phyloP scores from a whole-genome alignment of 2,329 filamentous ascomycete species.

The Venturiaceae sp. region DNA sequence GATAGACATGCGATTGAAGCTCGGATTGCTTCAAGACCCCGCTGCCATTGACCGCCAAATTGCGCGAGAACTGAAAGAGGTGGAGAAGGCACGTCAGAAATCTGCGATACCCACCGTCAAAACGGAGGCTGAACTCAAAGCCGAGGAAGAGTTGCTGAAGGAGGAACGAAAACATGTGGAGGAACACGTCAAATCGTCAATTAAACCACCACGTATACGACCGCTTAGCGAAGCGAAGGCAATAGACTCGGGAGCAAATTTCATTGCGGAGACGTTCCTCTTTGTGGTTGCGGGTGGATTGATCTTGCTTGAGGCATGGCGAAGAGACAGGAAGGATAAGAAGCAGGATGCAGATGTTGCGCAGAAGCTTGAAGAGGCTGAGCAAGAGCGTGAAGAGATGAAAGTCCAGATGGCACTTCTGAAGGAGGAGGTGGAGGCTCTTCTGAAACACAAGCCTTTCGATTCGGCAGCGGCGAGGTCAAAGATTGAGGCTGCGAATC shows the following conservation, averaged over 20 bases:
- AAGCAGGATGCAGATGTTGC: slow-evolving; percentile 50
- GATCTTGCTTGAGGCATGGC: slow-evolving; percentile 53
- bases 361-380: slow-evolving; percentile 48
- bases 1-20: slow-evolving; percentile 57
- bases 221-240: slow-evolving; percentile 58
- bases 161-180: slow-evolving; percentile 38
- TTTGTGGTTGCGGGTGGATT: slow-evolving; percentile 54
- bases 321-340: slow-evolving; percentile 51
- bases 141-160: slow-evolving; percentile 41
- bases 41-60: slow-evolving; percentile 44
- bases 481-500: not conserved
- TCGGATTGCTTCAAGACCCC: slow-evolving; percentile 54
- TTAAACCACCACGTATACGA: slow-evolving; percentile 43
- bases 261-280: slow-evolving; percentile 58
- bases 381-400: slow-evolving; percentile 32
- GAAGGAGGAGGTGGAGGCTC: slow-evolving; percentile 18
- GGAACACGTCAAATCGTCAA: slow-evolving; percentile 27
- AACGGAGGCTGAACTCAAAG: slow-evolving; percentile 49
- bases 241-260: slow-evolving; percentile 60
- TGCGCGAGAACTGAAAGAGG: slow-evolving; percentile 43
- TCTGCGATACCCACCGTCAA: slow-evolving; percentile 48
- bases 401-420: slow-evolving; percentile 30
- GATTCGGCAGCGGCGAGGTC: not conserved
- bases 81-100: slow-evolving; percentile 42
- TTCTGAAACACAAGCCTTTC: slow-evolving; percentile 4